A percentile compares a stretch with the other conserved stretches of the same genome.
phyloP scores from a whole-genome alignment of 345 rosid species.

The Firmiana major region DNA sequence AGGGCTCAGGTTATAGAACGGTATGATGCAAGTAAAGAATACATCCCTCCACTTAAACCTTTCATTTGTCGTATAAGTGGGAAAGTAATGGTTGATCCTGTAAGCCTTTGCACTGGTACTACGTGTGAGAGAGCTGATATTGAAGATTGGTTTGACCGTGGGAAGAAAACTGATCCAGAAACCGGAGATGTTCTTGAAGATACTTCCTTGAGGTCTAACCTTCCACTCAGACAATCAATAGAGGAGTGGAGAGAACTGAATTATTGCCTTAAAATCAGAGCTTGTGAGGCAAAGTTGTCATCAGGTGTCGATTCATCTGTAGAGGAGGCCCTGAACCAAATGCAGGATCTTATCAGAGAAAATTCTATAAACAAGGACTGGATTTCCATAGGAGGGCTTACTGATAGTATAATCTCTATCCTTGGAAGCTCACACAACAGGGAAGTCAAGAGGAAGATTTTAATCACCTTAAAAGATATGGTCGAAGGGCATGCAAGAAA shows the following conservation, averaged over 20 bases:
- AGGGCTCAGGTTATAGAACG: constrained; percentile 47
- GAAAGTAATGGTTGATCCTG: constrained; percentile 61
- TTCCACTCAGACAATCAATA: constrained; percentile 55
- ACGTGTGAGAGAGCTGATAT: constrained; percentile 68
- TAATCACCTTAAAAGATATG: constrained; percentile 45
- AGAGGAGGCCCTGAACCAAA: constrained; percentile 48
- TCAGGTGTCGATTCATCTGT: constrained; percentile 35
- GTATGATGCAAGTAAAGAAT: constrained; percentile 43
- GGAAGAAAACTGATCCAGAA: constrained; percentile 52
- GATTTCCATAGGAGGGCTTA: constrained; percentile 56
- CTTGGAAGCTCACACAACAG: constrained; percentile 46
- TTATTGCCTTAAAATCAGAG: constrained; percentile 59
- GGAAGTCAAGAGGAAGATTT: constrained; percentile 47
- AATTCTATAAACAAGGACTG: constrained; percentile 64
- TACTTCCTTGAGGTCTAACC: constrained; percentile 53
- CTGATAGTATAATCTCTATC: constrained; percentile 39
- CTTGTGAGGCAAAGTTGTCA: constrained; percentile 43
- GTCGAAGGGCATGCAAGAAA: constrained; percentile 59
- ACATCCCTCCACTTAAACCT: constrained; percentile 45
- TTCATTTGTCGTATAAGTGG: constrained; percentile 44
- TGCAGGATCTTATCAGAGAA: constrained; percentile 56
- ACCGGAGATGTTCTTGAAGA: constrained; percentile 55
- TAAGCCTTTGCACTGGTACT: constrained; percentile 72
- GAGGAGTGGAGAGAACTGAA: constrained; percentile 76
- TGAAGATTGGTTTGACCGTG: constrained; percentile 45